A percentile compares a stretch with the other conserved stretches of the same genome.
phyloP scores from a whole-genome alignment of 148 eudicot species.

The Vaccinium darrowii region DNA sequence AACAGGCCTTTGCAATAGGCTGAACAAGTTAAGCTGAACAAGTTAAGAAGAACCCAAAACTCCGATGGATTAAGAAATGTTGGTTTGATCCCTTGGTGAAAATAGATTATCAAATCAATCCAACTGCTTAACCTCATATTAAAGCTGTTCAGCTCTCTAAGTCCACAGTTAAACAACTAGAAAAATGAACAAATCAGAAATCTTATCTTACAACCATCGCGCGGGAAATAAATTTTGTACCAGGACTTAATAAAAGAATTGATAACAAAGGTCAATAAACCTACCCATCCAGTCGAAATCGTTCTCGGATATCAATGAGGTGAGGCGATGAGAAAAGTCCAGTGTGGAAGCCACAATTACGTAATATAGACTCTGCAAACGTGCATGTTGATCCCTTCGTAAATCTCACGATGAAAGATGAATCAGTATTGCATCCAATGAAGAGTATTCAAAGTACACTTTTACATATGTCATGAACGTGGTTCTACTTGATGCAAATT shows the following conservation, averaged over 20 bases:
- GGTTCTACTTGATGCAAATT: slow-evolving; percentile 3
- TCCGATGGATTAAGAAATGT: not conserved
- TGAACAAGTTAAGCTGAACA: not conserved
- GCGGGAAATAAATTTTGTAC: not conserved
- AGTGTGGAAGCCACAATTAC: slow-evolving; percentile 85
- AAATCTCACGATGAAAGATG: slow-evolving; percentile 14
- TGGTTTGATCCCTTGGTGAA: not conserved
- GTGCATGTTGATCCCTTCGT: slow-evolving; percentile 91
- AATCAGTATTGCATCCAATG: slow-evolving; percentile 17
- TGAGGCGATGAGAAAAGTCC: slow-evolving; percentile 99
- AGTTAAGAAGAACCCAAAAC: not conserved
- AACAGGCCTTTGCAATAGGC: not conserved
- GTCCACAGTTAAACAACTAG: not conserved
- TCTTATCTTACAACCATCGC: not conserved
- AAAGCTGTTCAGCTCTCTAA: not conserved
- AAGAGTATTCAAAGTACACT: not conserved
- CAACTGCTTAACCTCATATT: not conserved
- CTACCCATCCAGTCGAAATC: slow-evolving; percentile 91
- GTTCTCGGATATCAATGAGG: slow-evolving; percentile 94
- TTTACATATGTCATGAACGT: not conserved
- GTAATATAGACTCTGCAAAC: slow-evolving; percentile 83
- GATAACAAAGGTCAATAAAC: slow-evolving; percentile 19
- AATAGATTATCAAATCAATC: not conserved
- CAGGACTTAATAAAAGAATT: no score
- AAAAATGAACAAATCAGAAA: slow-evolving; percentile 1